Conservation (phyloP, 164 flowering plant species). For the Piper betle region DNA sequence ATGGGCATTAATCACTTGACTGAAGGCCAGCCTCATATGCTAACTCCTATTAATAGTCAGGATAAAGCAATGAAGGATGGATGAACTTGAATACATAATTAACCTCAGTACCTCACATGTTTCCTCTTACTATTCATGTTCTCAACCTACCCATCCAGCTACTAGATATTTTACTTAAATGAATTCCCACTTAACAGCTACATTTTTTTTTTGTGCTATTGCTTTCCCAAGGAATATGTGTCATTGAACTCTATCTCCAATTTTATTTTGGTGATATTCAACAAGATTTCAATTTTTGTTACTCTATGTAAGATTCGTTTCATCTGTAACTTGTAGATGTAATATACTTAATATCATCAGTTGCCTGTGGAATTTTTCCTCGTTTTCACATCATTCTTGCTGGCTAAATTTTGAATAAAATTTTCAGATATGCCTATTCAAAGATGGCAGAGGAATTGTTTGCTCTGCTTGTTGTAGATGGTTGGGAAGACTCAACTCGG, state of each 20-base stretch:
- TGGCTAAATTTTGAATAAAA: not conserved
- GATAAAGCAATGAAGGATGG: no score
- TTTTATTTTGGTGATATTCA: no score
- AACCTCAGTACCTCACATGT: no score
- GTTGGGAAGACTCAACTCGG: slow-evolving; percentile 31
- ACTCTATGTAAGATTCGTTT: not conserved
- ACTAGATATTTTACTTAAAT: no score
- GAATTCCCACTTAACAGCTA: not conserved
- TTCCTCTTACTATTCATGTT: no score
- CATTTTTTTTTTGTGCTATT: not conserved
- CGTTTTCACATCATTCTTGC: not conserved
- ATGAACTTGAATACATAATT: no score
- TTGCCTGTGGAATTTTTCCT: not conserved
- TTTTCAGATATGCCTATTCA: slow-evolving; percentile 66
- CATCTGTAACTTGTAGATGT: not conserved
- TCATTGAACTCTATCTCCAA: not conserved
- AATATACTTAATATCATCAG: not conserved
- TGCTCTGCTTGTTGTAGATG: slow-evolving; percentile 37
- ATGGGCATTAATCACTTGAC: no score
- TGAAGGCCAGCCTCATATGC: no score
- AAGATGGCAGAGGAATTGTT: slow-evolving; percentile 87
- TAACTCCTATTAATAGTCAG: no score
- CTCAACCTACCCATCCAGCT: no score
- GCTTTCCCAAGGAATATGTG: no score
- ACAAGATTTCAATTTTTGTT: not conserved